Conservation (phyloP, 75 land plant species). For the Chamaecyparis obtusa region DNA sequence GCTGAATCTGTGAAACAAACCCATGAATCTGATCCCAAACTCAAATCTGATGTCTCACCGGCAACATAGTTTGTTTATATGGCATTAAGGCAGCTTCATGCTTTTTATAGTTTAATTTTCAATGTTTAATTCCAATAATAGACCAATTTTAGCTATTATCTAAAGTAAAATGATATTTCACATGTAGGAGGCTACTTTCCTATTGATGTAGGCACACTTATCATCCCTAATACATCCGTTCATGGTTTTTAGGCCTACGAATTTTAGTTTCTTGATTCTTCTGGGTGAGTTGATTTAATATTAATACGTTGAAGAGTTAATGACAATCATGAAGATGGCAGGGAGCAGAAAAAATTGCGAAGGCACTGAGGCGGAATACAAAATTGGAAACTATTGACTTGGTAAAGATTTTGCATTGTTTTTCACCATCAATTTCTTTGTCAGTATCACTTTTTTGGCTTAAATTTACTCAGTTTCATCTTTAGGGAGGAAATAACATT, state of each 20-base stretch:
- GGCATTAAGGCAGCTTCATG: neutral
- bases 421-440: slow-evolving; percentile 2
- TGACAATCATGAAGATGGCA: slow-evolving; percentile 24
- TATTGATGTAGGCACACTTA: neutral
- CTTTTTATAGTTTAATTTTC: neutral
- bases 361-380: slow-evolving; percentile 75
- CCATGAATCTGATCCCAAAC: no score
- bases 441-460: neutral
- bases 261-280: neutral
- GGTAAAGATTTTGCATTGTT: slow-evolving; percentile 37
- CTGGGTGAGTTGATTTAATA: neutral
- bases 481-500: slow-evolving; percentile 97
- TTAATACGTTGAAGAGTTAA: neutral
- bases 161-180: neutral
- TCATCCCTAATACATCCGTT: neutral
- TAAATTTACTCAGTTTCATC: neutral
- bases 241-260: neutral
- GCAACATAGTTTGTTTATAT: neutral
- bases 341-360: slow-evolving; percentile 95
- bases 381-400: slow-evolving; percentile 70
- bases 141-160: neutral
- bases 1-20: no score
- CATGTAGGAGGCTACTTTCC: neutral
- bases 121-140: neutral
- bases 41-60: no score